These are phyloP conservation scores for Chaetomium sp. DNA, from an alignment of 2,329 filamentous ascomycete genomes.

Conservation along the genomic window DNA sequence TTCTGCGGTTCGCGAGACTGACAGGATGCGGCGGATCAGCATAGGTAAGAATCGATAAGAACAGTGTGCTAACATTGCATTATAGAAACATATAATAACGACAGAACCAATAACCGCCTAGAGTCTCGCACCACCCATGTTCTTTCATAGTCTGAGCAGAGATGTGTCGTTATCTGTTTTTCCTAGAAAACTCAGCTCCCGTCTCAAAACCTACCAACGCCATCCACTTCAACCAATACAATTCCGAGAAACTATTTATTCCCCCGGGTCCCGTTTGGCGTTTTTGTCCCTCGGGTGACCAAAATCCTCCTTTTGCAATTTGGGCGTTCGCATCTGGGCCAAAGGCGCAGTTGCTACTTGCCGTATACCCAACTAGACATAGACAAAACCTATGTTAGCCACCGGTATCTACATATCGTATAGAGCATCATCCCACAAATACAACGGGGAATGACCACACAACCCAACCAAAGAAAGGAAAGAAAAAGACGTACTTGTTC, in stretches of 20 bases:
- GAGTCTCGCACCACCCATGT: neutral
- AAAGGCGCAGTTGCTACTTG: neutral
- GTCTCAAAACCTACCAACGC: neutral
- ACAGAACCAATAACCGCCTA: neutral
- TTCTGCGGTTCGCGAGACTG: neutral
- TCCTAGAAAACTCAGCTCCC: neutral
- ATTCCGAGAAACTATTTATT: neutral
- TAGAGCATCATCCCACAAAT: neutral
- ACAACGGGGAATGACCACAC: too few species aligned
- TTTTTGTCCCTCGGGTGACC: too few species aligned
- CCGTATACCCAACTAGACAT: slow-evolving; percentile 4
- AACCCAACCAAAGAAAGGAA: neutral
- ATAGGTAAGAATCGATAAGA: neutral
- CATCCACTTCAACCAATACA: neutral
- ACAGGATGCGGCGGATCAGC: neutral
- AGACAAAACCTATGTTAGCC: neutral
- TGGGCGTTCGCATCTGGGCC: neutral
- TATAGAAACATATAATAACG: neutral
- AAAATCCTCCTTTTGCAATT: neutral
- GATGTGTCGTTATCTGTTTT: neutral
- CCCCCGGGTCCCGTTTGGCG: too few species aligned
- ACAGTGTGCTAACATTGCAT: slow-evolving; percentile 5
- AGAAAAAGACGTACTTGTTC: slow-evolving; percentile 51
- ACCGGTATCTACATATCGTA: neutral
- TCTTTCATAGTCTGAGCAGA: neutral